Evolutionary conservation across 352 stramenopile species (phyloP), one percentile per base, ranked within the genome.

Genomic region (Pythium apleroticum): DNA sequence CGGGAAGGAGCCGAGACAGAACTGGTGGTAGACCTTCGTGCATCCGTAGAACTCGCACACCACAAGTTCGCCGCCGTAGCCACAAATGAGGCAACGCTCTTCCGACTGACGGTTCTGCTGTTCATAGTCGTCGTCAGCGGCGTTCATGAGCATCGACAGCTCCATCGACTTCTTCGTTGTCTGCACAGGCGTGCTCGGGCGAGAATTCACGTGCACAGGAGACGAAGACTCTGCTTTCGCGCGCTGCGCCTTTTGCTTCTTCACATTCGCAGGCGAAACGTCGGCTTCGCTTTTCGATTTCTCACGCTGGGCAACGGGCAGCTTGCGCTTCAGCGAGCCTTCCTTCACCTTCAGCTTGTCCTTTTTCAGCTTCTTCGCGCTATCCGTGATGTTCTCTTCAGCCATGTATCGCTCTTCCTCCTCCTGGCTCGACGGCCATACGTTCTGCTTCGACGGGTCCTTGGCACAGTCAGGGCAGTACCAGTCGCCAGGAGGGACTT

Each of bases 11-110:
- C 86, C 85, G 24, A 96, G 66, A 69, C 87, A 96, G 68, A 93
- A 92, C 65, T 93, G 85, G 58, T 96, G 87, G 53, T 94, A 96
- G 20, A 96, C 87, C 68, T 96, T 96, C 12, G 84, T 88, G 58
- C 87, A 96, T 0, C 69, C 76, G 39, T 71, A 72, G 56, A 93
- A 94, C 62, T 96, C 87, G 63, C 87, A 96, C 14, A 96, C 78
- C 24, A 94, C 84, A 5, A 96, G 56, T 46, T 96, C 87, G 31
- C 87, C 87, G 25, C 84, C 85, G 67, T 91, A 91, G 7, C 81
- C 78, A 60, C 87, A 96, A 17, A 96, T 65, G 22, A 93, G 66
- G 41, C 87, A 96, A 12, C 84, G 79, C 57, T 96, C 87, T 65
- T 96, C 87, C 0, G 85, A 93, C 30, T 74, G 52, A 1, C 52